Conservation (phyloP, 345 rosid genomes). For the Microcos paniculata region DNA sequence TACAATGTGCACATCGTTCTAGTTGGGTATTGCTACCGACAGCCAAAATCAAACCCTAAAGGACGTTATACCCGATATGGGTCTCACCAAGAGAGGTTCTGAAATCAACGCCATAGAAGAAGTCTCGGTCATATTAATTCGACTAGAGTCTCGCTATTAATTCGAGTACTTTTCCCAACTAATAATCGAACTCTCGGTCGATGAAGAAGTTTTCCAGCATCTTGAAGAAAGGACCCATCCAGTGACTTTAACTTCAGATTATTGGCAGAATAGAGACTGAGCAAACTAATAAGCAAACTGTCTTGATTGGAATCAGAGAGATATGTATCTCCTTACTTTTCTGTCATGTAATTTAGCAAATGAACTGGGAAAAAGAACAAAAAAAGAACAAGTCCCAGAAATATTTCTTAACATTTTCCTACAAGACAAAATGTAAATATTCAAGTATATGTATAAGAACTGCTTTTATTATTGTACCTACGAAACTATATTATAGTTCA, state of each 20-base stretch:
- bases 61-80: conserved; percentile 46
- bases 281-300: not conserved
- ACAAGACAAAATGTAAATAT: no score
- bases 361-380: no score
- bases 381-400: no score
- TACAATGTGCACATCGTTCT: conserved; percentile 46
- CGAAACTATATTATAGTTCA: no score
- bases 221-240: conserved; percentile 24
- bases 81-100: conserved; percentile 1
- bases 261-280: conserved; percentile 8
- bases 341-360: no score
- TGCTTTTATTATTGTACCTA: no score
- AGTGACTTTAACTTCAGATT: conserved; percentile 16
- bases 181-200: conserved; percentile 9
- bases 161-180: not conserved
- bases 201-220: conserved; percentile 22
- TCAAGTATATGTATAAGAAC: no score
- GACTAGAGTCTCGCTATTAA: no score
- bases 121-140: conserved; percentile 17
- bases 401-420: no score
- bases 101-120: conserved; percentile 38
- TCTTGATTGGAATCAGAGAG: not conserved
- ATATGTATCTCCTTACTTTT: no score
- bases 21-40: conserved; percentile 52
- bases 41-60: conserved; percentile 50